Evolutionary conservation across 148 eudicot genomes (phyloP).

Genomic region (Tetragonia tetragonoides): DNA sequence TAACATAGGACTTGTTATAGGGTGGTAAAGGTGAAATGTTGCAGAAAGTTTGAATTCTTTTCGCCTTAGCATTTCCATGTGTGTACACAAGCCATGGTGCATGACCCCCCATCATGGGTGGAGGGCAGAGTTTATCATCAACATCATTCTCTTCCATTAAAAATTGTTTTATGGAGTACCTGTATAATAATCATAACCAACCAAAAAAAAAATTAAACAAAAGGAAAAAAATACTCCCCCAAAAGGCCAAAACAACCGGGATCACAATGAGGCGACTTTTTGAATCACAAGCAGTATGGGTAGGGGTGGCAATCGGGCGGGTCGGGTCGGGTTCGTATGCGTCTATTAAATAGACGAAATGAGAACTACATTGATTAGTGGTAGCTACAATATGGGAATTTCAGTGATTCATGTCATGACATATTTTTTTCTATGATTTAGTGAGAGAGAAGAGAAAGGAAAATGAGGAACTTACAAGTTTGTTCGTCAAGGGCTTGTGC

Average conservation of each 20-base stretch:
- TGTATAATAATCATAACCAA: background rate
- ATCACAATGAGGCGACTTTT: too few relatives aligned
- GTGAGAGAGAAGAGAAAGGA: background rate
- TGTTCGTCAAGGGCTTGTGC: background rate
- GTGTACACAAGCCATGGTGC: conserved; percentile 8
- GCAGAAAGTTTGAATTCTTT: conserved; percentile 3
- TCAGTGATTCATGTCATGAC: too few relatives aligned
- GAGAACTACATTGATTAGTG: too few relatives aligned
- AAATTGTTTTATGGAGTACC: background rate
- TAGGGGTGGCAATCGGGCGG: too few relatives aligned
- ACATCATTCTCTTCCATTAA: conserved; percentile 1
- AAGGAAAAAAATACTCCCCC: background rate
- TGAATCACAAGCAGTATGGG: too few relatives aligned
- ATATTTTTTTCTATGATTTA: too few relatives aligned
- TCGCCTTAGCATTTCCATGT: background rate
- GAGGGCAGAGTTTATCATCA: background rate
- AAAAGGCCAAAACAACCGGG: too few relatives aligned
- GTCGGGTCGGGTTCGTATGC: too few relatives aligned
- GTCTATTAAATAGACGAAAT: too few relatives aligned
- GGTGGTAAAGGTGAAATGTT: background rate
- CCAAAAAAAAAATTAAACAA: background rate
- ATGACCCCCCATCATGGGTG: background rate
- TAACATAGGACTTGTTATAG: background rate
- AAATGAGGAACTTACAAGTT: background rate
- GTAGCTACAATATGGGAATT: too few relatives aligned